phyloP scores from a whole-genome alignment of 2,329 filamentous ascomycete genomes.

The Alternaria sp. region DNA sequence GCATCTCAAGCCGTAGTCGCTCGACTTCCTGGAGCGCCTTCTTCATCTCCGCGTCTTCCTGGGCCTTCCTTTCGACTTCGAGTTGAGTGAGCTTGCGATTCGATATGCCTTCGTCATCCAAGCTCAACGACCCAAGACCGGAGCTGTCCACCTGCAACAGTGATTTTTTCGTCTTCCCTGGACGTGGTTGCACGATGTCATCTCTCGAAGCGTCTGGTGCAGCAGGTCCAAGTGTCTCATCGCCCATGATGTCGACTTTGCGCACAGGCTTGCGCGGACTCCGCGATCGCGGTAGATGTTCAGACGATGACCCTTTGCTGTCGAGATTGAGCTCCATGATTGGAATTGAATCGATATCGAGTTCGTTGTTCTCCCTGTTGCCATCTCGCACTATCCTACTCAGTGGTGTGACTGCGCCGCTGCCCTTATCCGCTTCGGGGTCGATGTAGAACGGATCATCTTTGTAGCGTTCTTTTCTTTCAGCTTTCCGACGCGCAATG shows the following conservation, averaged over 20 bases:
- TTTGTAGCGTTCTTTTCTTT: conserved; percentile 80
- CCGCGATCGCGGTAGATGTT: conserved; percentile 27
- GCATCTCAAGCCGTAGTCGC: conserved; percentile 85
- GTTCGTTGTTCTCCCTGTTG: conserved; percentile 71
- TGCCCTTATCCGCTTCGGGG: conserved; percentile 54
- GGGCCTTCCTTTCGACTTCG: conserved; percentile 71
- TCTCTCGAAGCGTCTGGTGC: conserved; percentile 39
- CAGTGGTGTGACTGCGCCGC: conserved; percentile 75
- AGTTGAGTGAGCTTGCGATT: conserved; percentile 46
- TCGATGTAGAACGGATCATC: conserved; percentile 97
- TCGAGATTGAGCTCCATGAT: conserved; percentile 91
- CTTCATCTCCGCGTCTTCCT: conserved; percentile 87
- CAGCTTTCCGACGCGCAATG: conserved; percentile 73
- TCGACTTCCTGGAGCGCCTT: conserved; percentile 90
- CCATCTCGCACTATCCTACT: conserved; percentile 72
- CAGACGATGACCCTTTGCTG: conserved; percentile 24
- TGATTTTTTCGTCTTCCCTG: conserved; percentile 61
- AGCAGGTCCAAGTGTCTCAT: conserved; percentile 55
- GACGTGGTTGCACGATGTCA: conserved; percentile 37
- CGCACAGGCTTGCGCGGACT: conserved; percentile 43
- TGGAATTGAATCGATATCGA: conserved; percentile 94
- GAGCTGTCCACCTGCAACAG: conserved; percentile 88
- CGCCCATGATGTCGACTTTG: conserved; percentile 54
- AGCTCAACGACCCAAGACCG: conserved; percentile 73
- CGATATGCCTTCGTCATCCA: conserved; percentile 56